Base-by-base conservation (phyloP, 2,329 filamentous ascomycete species). In the Curvularia spicifera region DNA sequence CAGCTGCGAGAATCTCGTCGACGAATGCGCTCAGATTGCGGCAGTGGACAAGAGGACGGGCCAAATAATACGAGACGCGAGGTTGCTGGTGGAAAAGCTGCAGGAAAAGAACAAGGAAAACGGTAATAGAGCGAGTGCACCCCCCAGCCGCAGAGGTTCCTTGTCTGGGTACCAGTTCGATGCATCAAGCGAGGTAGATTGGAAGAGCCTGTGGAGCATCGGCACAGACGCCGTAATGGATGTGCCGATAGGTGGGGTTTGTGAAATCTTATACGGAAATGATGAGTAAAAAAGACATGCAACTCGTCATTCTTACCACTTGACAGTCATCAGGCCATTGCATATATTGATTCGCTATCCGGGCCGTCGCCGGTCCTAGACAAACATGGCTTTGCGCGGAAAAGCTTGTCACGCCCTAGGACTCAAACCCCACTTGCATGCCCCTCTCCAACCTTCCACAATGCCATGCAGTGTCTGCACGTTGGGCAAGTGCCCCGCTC, bases 151-250 rank as follows among this genome's bases (percentile, higher is more conserved):
- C 51, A 69, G 65, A 26, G 60, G 59, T 63, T 72, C 71, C 43
- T 67, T 74, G 56, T 69, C 65, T 49, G 65, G 68, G 53, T 74
- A 77, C 52, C 70, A 73, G 37, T 78, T 74, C 59, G 77, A 62
- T 69, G 76, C 60, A 68, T 75, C 68, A 22, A 71, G 78, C 60
- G 76, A 80, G 48, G 77, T 85, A 64, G 85, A 92, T 71, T 98
- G 95, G 94, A 88, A 84, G 71, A 84, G 83, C 57, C 83, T 96
- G 18, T 99, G 95, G 95, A 93, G 88, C 71, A 88, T 91, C 68
- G 93, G 95, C 18, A 99, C 95, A 0, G 95, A 99, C 82, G 95
- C 93, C 1, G 95, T 98, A 7, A 91, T 99, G 91, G 95, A 99
- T 79, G 89, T 99, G 48, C 95, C 95, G 7, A 85, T 98, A 65